Evolutionary conservation across 208 protist genomes (phyloP).

Genomic region (Angomonas deanei): DNA sequence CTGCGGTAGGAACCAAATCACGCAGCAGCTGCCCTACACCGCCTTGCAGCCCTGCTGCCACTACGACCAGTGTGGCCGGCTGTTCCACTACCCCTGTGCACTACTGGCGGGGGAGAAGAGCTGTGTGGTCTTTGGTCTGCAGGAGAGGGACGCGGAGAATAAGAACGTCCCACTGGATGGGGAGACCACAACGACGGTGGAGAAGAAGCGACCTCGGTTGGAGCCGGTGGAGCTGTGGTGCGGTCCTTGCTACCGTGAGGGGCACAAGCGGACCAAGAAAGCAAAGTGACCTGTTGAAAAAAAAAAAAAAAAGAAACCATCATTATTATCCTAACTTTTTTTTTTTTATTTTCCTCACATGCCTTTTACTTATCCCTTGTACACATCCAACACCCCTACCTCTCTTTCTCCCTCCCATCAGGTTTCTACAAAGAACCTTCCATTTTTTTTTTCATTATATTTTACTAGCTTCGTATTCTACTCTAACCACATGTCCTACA

Average conservation of each 20-base stretch:
- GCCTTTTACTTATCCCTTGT: neutral
- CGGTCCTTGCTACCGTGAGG: slow-evolving; percentile 24
- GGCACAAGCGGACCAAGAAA: neutral
- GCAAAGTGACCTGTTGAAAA: neutral
- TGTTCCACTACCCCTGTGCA: slow-evolving; percentile 70
- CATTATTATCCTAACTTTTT: too few species aligned
- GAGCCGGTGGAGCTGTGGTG: slow-evolving; percentile 52
- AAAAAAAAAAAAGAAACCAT: too few species aligned
- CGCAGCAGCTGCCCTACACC: neutral
- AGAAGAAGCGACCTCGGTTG: neutral
- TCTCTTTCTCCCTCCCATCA: neutral
- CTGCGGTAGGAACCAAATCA: neutral
- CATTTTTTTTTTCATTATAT: neutral
- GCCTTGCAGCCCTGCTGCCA: neutral
- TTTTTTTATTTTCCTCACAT: too few species aligned
- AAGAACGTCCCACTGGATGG: neutral
- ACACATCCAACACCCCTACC: too few species aligned
- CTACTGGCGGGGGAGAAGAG: slow-evolving; percentile 48
- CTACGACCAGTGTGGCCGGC: slow-evolving; percentile 11
- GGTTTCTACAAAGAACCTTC: neutral
- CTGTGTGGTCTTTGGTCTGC: slow-evolving; percentile 51
- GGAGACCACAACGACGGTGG: neutral
- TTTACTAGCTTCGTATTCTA: neutral
- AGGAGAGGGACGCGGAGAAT: slow-evolving; percentile 17
- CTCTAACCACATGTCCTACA: slow-evolving; percentile 51